Base-by-base conservation (phyloP, 83 land plant species). In the Picea abies region DNA sequence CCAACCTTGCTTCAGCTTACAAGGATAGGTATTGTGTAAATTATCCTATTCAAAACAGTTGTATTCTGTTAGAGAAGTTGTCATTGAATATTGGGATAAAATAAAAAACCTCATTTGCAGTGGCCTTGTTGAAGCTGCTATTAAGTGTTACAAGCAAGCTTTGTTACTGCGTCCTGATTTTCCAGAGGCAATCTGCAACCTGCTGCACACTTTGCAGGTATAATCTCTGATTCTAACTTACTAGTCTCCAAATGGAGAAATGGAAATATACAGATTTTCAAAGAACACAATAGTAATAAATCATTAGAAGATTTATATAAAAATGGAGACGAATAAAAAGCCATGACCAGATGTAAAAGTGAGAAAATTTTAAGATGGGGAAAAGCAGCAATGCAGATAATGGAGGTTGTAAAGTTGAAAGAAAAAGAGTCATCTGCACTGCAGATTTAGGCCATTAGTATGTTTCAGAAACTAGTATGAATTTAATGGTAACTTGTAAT, bases 151-250 rank as follows among this genome's bases (percentile, higher is more conserved):
- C 83, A 96, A 88, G 75, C 99, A 98, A 71, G 99, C 99, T 41
- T 81, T 98, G 72, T 1, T 81, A 19, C 83, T 98, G 37, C 91
- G 99, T 47, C 87, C 96, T 52, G 99, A 98, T 78, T 98, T 98
- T 84, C 99, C 99, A 11, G 99, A 98, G 80, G 99, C 99, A 12
- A 98, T 97, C 63, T 98, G 99, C 76, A 98, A 98, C 83, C 89
- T 98, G 80, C 90, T 98, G 22, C 99, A 98, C 78, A 98, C 99
- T 14, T 85, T 98, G 56, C 99, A 98, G 99, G 99, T 96, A 84
- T 76, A 23, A 67, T 67, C 60, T 58, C 16, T 58, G 60, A 58
- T 58, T 58, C 17, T 58, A 58, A 58, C 17, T 58, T 58, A 10
- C 60, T 49, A 49, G 25, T 47, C 56, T 11, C 25, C 32, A 76